A percentile compares a stretch with the other conserved stretches of the same genome.
These are phyloP conservation scores for Syncephalastrum monosporum DNA, from an alignment of 371 early-diverging fungal genomes.

Conservation along the genomic window DNA sequence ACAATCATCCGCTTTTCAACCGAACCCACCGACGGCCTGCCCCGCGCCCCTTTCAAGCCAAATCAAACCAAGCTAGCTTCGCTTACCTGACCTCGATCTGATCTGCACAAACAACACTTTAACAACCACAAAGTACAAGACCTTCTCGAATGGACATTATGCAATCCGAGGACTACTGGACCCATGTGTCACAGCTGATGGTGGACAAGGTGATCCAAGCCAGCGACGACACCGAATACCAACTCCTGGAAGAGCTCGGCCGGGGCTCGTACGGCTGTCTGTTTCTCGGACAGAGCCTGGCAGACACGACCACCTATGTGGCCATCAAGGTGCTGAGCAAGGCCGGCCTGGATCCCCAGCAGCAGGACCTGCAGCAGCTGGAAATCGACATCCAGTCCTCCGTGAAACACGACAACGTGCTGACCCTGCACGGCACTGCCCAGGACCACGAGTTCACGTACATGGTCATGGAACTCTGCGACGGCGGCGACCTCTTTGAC, in stretches of 20 bases:
- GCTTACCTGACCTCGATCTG: conserved; percentile 3
- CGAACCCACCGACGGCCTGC: not conserved
- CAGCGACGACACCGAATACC: conserved; percentile 36
- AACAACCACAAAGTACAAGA: not conserved
- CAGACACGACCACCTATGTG: conserved; percentile 29
- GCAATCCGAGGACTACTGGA: conserved; percentile 20
- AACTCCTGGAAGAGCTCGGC: conserved; percentile 54
- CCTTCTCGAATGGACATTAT: conserved; percentile 7
- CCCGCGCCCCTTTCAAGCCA: not conserved
- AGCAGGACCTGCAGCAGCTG: conserved; percentile 63
- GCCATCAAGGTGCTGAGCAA: conserved; percentile 76
- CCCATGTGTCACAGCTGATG: conserved; percentile 15
- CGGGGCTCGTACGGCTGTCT: conserved; percentile 61
- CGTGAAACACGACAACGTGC: conserved; percentile 66
- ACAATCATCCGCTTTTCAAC: not conserved
- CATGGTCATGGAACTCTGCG: conserved; percentile 61
- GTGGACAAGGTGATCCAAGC: conserved; percentile 16
- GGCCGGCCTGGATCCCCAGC: conserved; percentile 53
- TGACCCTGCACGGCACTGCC: conserved; percentile 48
- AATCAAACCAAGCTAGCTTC: not conserved
- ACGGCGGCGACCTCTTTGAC: conserved; percentile 61
- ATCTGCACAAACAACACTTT: not conserved
- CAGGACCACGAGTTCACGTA: conserved; percentile 47
- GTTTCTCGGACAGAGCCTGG: conserved; percentile 48
- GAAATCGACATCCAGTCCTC: conserved; percentile 73